A percentile compares a stretch with the other conserved stretches of the same genome.
Evolutionary conservation across 73 alveolate genomes (phyloP).

Genomic region (Effrenium voratum): DNA sequence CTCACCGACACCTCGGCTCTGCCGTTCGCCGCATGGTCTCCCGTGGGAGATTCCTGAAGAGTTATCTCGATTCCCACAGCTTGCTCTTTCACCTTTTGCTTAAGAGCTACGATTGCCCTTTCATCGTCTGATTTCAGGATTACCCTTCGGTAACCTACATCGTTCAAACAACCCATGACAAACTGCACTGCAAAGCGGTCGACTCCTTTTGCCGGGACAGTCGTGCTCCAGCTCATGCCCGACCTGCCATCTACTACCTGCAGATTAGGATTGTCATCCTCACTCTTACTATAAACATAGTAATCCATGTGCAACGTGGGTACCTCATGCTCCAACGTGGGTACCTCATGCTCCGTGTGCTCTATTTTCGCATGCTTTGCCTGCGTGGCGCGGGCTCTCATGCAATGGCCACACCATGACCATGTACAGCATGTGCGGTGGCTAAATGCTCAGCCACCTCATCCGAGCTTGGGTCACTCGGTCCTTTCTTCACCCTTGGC

Average conservation of each 20-base stretch:
- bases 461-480: neutral
- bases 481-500: neutral
- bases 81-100: neutral
- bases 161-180: neutral
- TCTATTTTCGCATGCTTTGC: too few species aligned
- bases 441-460: conserved; percentile 23
- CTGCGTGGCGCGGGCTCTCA: neutral
- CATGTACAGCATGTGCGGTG: conserved; percentile 5
- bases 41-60: neutral
- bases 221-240: neutral
- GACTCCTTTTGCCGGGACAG: neutral
- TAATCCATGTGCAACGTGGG: conserved; percentile 16
- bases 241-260: neutral
- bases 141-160: neutral
- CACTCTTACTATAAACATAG: neutral
- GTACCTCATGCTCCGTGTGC: too few species aligned
- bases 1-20: neutral
- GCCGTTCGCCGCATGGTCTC: neutral
- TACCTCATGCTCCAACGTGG: neutral
- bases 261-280: conserved; percentile 20
- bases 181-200: neutral
- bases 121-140: conserved; percentile 20
- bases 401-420: conserved; percentile 8
- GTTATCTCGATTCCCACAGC: neutral
- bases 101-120: conserved; percentile 2